phyloP scores from a whole-genome alignment of 1,284 basidiomycete species.

The Neolentinus lepideus region DNA sequence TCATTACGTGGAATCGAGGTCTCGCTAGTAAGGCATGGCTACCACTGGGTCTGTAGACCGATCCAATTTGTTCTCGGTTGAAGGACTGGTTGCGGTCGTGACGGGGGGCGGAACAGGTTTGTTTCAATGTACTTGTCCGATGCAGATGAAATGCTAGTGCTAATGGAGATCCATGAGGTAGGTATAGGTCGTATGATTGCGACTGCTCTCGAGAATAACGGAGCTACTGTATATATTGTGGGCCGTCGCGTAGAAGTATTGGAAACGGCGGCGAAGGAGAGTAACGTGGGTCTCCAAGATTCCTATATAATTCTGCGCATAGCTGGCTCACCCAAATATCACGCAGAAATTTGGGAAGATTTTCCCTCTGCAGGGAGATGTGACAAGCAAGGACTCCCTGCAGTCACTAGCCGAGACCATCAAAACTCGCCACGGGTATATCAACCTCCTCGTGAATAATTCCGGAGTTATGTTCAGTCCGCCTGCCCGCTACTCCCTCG shows the following conservation, averaged over 20 bases:
- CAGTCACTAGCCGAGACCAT: slow-evolving; percentile 44
- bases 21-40: too few relatives aligned
- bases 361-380: slow-evolving; percentile 58
- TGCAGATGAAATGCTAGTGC: background rate
- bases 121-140: slow-evolving; percentile 8
- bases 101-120: slow-evolving; percentile 67
- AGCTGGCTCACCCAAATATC: too few relatives aligned
- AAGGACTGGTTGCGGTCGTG: slow-evolving; percentile 56
- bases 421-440: slow-evolving; percentile 53
- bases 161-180: slow-evolving; percentile 16
- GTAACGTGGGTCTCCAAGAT: slow-evolving; percentile 26
- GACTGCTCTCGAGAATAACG: slow-evolving; percentile 64
- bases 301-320: too few relatives aligned
- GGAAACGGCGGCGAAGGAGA: slow-evolving; percentile 42
- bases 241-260: slow-evolving; percentile 52
- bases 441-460: slow-evolving; percentile 70
- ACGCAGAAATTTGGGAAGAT: slow-evolving; percentile 37
- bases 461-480: slow-evolving; percentile 44
- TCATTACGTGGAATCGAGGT: too few relatives aligned
- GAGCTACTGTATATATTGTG: slow-evolving; percentile 67
- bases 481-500: slow-evolving; percentile 21
- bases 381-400: slow-evolving; percentile 54
- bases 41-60: background rate
- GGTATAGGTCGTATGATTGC: slow-evolving; percentile 75
- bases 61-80: slow-evolving; percentile 46